These are phyloP conservation scores for Teratosphaeria nubilosa DNA, from an alignment of 2,329 filamentous ascomycete genomes.

Conservation along the genomic window DNA sequence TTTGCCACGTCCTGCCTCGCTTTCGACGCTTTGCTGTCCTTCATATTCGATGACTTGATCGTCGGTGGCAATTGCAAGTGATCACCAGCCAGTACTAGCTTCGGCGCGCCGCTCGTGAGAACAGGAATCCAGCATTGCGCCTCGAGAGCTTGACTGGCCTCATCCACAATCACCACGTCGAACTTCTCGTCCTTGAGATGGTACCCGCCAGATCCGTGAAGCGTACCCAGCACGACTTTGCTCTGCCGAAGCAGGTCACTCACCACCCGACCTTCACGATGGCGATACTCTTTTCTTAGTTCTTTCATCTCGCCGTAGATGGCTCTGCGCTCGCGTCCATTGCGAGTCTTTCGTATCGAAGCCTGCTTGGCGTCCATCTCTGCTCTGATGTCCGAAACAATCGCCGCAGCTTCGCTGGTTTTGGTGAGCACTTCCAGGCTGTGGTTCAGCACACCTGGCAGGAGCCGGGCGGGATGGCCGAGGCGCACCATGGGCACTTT, in stretches of 20 bases:
- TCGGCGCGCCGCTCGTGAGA: slow-evolving; percentile 54
- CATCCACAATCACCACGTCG: slow-evolving; percentile 90
- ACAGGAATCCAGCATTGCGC: slow-evolving; percentile 89
- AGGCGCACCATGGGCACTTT: slow-evolving; percentile 81
- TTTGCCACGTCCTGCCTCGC: slow-evolving; percentile 2
- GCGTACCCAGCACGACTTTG: slow-evolving; percentile 80
- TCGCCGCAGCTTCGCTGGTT: slow-evolving; percentile 78
- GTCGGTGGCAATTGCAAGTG: slow-evolving; percentile 91
- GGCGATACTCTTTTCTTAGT: slow-evolving; percentile 76
- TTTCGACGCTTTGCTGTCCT: slow-evolving; percentile 22
- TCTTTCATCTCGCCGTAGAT: slow-evolving; percentile 82
- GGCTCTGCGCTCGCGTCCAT: slow-evolving; percentile 63
- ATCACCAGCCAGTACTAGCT: slow-evolving; percentile 85
- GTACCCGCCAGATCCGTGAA: slow-evolving; percentile 82
- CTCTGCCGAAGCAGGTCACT: slow-evolving; percentile 63
- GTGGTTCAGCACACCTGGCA: slow-evolving; percentile 79
- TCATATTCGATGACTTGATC: slow-evolving; percentile 62
- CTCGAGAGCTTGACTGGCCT: slow-evolving; percentile 90
- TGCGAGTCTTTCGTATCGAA: slow-evolving; percentile 76
- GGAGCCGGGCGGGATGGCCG: slow-evolving; percentile 80
- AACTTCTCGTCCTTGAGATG: slow-evolving; percentile 73
- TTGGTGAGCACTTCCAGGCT: slow-evolving; percentile 85
- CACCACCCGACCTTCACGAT: slow-evolving; percentile 74
- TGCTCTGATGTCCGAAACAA: slow-evolving; percentile 78
- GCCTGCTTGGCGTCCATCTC: slow-evolving; percentile 92